These are phyloP conservation scores for Hygrophoropsis aurantiaca DNA, from an alignment of 768 basidiomycete genomes.

Conservation along the genomic window DNA sequence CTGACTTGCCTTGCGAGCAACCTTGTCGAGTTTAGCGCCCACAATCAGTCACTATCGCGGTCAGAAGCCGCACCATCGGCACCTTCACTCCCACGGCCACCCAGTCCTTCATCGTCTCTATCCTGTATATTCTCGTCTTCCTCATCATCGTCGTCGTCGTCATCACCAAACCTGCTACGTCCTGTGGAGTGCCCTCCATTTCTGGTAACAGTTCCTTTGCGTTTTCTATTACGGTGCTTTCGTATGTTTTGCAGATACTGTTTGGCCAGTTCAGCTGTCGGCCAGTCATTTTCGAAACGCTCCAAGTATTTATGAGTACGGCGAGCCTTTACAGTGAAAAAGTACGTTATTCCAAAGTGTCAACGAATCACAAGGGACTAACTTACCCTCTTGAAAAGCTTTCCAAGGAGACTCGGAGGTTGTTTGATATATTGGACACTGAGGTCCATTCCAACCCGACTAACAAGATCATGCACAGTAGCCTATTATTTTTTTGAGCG, in stretches of 20 bases:
- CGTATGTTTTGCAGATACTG: slow-evolving; percentile 15
- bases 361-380: background rate
- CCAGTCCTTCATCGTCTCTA: too few species aligned
- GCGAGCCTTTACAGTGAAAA: slow-evolving; percentile 1
- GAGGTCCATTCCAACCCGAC: background rate
- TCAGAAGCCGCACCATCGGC: too few species aligned
- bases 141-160: too few species aligned
- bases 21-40: too few species aligned
- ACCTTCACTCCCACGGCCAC: too few species aligned
- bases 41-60: too few species aligned
- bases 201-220: too few species aligned
- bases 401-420: background rate
- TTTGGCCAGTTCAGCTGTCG: slow-evolving; percentile 12
- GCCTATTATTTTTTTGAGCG: background rate
- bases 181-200: too few species aligned
- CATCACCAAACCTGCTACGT: too few species aligned
- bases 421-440: background rate
- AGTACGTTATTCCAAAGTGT: too few species aligned
- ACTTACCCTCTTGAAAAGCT: background rate
- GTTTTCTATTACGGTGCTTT: background rate
- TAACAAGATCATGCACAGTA: background rate
- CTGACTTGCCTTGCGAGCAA: too few species aligned
- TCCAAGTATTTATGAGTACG: slow-evolving; percentile 6
- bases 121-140: too few species aligned
- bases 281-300: slow-evolving; percentile 14